phyloP scores from a whole-genome alignment of 129 eudicot genomes.

The Artemisia annua region DNA sequence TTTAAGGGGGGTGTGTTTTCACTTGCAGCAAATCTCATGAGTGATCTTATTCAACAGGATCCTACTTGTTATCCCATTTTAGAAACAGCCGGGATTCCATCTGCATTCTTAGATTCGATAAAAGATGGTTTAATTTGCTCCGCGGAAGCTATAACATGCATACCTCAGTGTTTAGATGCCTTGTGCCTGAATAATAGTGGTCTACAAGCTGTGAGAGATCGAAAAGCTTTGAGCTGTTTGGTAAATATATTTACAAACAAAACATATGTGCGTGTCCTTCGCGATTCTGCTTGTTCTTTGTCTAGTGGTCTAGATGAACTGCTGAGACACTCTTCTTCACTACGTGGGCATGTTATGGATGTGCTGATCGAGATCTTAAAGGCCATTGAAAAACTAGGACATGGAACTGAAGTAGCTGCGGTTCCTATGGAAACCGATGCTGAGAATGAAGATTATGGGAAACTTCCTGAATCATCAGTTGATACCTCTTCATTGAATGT shows the following conservation, averaged over 20 bases:
- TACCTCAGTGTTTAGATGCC: slow-evolving; percentile 78
- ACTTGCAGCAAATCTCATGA: slow-evolving; percentile 71
- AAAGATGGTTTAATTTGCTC: slow-evolving; percentile 72
- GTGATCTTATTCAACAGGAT: slow-evolving; percentile 76
- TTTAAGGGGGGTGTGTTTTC: slow-evolving; percentile 79
- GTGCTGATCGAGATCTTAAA: slow-evolving; percentile 65
- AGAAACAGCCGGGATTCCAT: slow-evolving; percentile 76
- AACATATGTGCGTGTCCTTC: not conserved
- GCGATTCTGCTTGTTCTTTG: not conserved
- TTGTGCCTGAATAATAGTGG: slow-evolving; percentile 38
- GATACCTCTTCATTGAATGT: slow-evolving; percentile 12
- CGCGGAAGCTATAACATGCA: slow-evolving; percentile 70
- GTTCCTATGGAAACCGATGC: slow-evolving; percentile 68
- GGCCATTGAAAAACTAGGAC: slow-evolving; percentile 53
- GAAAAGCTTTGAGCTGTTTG: not conserved
- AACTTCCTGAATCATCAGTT: slow-evolving; percentile 31
- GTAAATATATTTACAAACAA: not conserved
- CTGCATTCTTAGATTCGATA: slow-evolving; percentile 66
- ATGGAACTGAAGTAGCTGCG: slow-evolving; percentile 44
- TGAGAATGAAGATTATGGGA: slow-evolving; percentile 38
- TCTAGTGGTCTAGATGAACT: slow-evolving; percentile 9
- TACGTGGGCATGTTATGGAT: slow-evolving; percentile 44
- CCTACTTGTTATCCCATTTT: slow-evolving; percentile 65
- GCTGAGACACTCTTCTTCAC: not conserved
- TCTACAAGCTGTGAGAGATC: not conserved